These are phyloP conservation scores for Leucosporidium creatinivorum DNA, from an alignment of 768 basidiomycete species.

Conservation along the genomic window DNA sequence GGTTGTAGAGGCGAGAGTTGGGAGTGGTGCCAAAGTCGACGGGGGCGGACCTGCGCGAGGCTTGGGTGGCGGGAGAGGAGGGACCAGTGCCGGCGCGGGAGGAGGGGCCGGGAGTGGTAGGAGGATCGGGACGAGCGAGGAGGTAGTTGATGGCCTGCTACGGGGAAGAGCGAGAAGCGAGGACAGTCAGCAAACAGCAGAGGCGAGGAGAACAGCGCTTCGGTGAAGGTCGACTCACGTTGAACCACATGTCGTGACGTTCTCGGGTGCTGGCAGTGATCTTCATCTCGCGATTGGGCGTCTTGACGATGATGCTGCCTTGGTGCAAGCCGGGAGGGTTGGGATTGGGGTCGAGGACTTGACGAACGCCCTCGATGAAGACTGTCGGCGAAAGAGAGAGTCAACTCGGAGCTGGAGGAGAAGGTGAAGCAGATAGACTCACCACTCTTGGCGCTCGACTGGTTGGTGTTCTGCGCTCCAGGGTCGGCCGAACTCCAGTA, in stretches of 20 bases:
- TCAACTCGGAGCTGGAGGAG: conserved; percentile 11
- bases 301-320: conserved; percentile 86
- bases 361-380: conserved; percentile 73
- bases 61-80: neutral
- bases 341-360: conserved; percentile 91
- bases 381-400: conserved; percentile 14
- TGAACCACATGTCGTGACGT: conserved; percentile 93
- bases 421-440: conserved; percentile 45
- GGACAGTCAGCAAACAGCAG: neutral
- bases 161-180: neutral
- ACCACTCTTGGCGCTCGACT: conserved; percentile 97
- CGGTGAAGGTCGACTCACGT: conserved; percentile 2
- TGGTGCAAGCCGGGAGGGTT: conserved; percentile 88
- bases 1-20: conserved; percentile 8
- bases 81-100: neutral
- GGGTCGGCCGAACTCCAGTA: conserved; percentile 95
- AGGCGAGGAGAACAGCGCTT: no score
- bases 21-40: conserved; percentile 2
- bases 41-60: neutral
- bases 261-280: conserved; percentile 95
- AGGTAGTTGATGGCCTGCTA: conserved; percentile 82
- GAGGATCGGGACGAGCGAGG: conserved; percentile 59
- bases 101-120: conserved; percentile 26
- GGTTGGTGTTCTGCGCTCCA: conserved; percentile 73
- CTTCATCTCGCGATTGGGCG: conserved; percentile 93